Conservation (phyloP, 1,139 yeast species). For the Yamadazyma dushanensis region DNA sequence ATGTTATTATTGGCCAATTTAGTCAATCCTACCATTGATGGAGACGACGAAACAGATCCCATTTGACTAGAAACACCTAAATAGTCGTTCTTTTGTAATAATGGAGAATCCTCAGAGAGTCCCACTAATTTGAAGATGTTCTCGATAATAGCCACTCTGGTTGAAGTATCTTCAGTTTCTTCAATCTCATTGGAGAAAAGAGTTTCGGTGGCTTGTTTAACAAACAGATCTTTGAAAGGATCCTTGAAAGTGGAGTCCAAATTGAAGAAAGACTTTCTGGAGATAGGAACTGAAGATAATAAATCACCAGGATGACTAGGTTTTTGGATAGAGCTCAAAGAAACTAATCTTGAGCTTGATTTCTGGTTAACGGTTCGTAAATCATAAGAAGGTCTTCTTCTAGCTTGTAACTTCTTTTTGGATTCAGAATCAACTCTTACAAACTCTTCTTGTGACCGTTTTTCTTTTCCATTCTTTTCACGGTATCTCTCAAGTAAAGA, state of each 20-base stretch:
- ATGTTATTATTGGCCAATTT: conserved; percentile 22
- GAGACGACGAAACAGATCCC: conserved; percentile 23
- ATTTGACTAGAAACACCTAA: conserved; percentile 11
- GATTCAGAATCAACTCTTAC: conserved; percentile 4
- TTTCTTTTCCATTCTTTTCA: background rate
- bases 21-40: conserved; percentile 32
- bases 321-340: conserved; percentile 57
- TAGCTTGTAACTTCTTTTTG: background rate
- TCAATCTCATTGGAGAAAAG: conserved; percentile 59
- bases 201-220: conserved; percentile 21
- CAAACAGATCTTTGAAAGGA: conserved; percentile 4
- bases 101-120: conserved; percentile 40
- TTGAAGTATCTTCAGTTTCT: conserved; percentile 73
- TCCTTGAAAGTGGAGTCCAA: conserved; percentile 13
- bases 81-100: conserved; percentile 10
- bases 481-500: conserved; percentile 47
- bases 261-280: conserved; percentile 44
- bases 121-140: conserved; percentile 75
- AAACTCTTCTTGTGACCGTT: conserved; percentile 3
- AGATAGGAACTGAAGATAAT: conserved; percentile 76
- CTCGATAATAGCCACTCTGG: conserved; percentile 72
- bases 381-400: conserved; percentile 4
- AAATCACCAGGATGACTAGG: conserved; percentile 80
- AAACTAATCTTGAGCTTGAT: conserved; percentile 59
- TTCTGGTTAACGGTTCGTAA: conserved; percentile 9